Evolutionary conservation across 805 yeast species (phyloP).

Genomic region (Saturnispora sanitii): DNA sequence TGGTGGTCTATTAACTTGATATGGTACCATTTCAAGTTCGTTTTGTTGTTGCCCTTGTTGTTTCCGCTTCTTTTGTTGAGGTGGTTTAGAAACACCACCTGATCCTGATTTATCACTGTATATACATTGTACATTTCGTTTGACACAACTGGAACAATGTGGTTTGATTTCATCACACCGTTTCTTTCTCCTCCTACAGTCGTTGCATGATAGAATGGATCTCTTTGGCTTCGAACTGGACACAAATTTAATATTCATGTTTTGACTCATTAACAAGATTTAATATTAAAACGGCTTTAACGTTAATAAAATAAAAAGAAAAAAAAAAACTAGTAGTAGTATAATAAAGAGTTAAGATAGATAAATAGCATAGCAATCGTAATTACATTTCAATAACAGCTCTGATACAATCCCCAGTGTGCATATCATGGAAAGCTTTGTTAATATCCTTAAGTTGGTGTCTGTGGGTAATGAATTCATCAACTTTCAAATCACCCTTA

Average conservation of each 20-base stretch:
- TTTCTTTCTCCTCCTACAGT: constrained; percentile 39
- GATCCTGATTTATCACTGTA: constrained; percentile 24
- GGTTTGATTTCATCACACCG: constrained; percentile 36
- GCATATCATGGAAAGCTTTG: constrained; percentile 90
- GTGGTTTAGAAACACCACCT: neutral
- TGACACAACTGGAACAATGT: constrained; percentile 31
- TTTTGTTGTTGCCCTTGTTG: neutral
- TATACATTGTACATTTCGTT: constrained; percentile 23
- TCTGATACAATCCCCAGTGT: constrained; percentile 86
- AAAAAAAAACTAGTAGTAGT: too few relatives aligned
- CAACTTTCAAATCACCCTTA: constrained; percentile 75
- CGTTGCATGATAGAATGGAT: constrained; percentile 9
- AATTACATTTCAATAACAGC: constrained; percentile 47
- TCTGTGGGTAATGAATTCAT: constrained; percentile 90
- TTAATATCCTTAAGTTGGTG: constrained; percentile 71
- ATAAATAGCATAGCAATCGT: neutral
- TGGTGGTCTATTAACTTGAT: neutral
- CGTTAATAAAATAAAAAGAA: too few relatives aligned
- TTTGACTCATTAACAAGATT: constrained; percentile 4
- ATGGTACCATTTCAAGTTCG: neutral
- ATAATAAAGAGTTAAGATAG: neutral
- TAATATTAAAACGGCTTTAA: neutral
- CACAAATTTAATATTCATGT: constrained; percentile 8
- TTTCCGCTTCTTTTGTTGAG: neutral
- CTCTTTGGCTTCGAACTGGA: constrained; percentile 4